Evolutionary conservation across 768 basidiomycete genomes (phyloP), one percentile per base, ranked within the genome.

Genomic region (Termitomyces sp.): DNA sequence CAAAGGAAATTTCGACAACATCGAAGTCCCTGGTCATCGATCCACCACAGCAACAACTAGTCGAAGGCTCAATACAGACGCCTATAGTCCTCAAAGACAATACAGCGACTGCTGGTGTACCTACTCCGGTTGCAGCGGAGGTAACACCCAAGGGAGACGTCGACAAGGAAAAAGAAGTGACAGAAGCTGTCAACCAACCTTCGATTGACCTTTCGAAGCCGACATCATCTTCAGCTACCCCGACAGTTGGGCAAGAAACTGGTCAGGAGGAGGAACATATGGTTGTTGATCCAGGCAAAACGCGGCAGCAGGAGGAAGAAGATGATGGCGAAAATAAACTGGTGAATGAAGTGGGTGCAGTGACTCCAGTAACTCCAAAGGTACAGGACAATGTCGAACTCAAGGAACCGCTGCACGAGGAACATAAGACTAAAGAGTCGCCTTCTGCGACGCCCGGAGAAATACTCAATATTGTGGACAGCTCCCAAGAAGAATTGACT

Each of bases 251-350:
- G 8, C 49, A 54, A 53, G 65, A 57, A 47, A 34, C 49, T 44
- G 56, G 58, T 18, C 54, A 60, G 10, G 63, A 62, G 55, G 64
- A 63, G 48, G 20, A 50, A 20, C 22, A 36, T 36, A 24, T 34
- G 12, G 16, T 22, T 18, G 30, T 33, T 26, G 43, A 53, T 53
- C 42, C 55, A 40, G 58, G 57, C 9, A 59, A 56, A 20, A 14
- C 59, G 30, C 60, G 37, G 22, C 64, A 68, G 56, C 64, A 71
- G 59, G 68, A 69, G 39, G 61, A 65, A 22, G 67, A 65, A 12
- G 61, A 62, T 8, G 62, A 65, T 44, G 62, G 60, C 8, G 64
- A 57, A 44, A 50, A 56, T 18, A 59, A 55, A 47, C 57, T 55
- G 42, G 26, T 14, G 32, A 57, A 63, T 22, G 64, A 57, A 42